These are phyloP conservation scores for Ceratobasidium papillatum DNA, from an alignment of 1,284 basidiomycete species.

Conservation along the genomic window DNA sequence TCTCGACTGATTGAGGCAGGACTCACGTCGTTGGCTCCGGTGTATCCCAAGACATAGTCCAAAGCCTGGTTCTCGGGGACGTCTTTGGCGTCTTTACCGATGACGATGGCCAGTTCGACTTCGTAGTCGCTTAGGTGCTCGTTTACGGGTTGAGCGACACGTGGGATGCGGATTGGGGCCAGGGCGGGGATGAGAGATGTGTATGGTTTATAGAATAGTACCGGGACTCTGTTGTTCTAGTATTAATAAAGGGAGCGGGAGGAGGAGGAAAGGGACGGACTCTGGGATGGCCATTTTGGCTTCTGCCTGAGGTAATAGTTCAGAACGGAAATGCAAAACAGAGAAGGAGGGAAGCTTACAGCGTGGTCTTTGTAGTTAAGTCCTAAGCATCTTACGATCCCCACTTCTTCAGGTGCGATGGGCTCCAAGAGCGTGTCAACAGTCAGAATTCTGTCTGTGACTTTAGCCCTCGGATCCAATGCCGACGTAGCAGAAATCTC, in stretches of 20 bases:
- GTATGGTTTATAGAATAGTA: conserved; percentile 83
- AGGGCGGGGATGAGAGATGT: conserved; percentile 75
- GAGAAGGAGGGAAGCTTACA: conserved; percentile 56
- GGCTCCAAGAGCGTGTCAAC: conserved; percentile 77
- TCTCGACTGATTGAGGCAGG: not conserved
- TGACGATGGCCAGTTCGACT: conserved; percentile 85
- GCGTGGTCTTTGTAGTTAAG: conserved; percentile 84
- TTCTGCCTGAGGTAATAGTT: conserved; percentile 62
- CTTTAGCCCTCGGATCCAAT: conserved; percentile 67
- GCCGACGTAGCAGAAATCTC: conserved; percentile 71
- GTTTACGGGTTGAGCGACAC: conserved; percentile 71
- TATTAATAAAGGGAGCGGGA: not conserved
- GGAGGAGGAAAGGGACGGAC: conserved; percentile 53
- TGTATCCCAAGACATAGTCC: conserved; percentile 84
- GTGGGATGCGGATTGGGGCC: conserved; percentile 72
- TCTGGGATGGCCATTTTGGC: conserved; percentile 68
- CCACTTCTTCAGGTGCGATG: conserved; percentile 58
- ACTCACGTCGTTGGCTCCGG: conserved; percentile 78
- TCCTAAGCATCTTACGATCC: conserved; percentile 76
- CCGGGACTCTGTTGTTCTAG: conserved; percentile 62
- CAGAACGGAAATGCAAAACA: not conserved
- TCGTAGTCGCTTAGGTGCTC: conserved; percentile 87
- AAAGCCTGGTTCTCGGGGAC: conserved; percentile 79
- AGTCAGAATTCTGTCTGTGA: conserved; percentile 69
- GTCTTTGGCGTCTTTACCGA: conserved; percentile 80